Conservation (phyloP, 768 basidiomycete genomes). For the Naematelia aurantialba region DNA sequence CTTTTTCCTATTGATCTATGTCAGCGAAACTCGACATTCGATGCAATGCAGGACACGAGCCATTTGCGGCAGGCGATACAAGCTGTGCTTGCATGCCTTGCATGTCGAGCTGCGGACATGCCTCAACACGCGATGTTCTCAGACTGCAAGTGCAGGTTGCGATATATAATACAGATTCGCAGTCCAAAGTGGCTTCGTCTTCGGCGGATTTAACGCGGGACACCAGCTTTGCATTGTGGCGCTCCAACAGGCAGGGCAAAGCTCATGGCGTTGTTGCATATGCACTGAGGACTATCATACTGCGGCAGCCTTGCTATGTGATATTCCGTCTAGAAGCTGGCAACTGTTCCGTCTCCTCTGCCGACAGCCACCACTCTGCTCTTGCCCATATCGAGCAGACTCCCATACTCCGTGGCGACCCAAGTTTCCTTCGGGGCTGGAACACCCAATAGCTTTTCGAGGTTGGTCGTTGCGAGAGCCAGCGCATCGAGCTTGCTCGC, state of each 20-base stretch:
- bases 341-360: neutral
- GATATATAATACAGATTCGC: neutral
- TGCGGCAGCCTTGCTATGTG: neutral
- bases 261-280: too few species aligned
- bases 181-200: too few species aligned
- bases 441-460: neutral
- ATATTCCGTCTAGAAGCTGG: neutral
- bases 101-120: neutral
- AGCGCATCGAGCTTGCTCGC: neutral
- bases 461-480: neutral
- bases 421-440: neutral
- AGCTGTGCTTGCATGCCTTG: neutral
- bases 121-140: neutral
- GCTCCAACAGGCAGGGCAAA: too few species aligned
- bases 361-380: neutral
- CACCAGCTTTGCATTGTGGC: too few species aligned
- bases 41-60: neutral
- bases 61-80: neutral
- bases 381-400: neutral
- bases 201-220: too few species aligned
- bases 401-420: neutral
- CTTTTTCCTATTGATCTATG: neutral
- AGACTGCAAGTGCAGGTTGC: neutral
- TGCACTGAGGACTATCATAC: too few species aligned
- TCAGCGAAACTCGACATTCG: neutral